A percentile compares a stretch with the other conserved stretches of the same genome.
Conservation (phyloP, 2,329 filamentous ascomycete species). For the Xylaria sp. region DNA sequence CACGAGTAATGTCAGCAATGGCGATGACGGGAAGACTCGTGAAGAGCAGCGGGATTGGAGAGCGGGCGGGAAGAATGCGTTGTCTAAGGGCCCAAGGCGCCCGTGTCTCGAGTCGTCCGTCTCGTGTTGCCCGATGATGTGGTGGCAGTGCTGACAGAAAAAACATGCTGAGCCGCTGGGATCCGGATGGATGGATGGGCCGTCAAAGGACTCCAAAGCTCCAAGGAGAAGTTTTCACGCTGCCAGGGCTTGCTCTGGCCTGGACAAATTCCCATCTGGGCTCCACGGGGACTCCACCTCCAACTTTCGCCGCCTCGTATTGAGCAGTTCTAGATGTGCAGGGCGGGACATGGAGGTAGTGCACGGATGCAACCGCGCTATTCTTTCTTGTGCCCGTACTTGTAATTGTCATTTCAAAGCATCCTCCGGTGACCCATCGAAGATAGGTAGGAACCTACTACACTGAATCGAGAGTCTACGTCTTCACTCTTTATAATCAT, state of each 20-base stretch:
- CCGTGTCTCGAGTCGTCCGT: slow-evolving; percentile 3
- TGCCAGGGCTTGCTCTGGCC: background rate
- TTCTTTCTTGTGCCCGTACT: too few species aligned
- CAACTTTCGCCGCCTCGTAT: slow-evolving; percentile 30
- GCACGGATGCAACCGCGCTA: slow-evolving; percentile 19
- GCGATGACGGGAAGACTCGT: background rate
- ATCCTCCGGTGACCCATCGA: too few species aligned
- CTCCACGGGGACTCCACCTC: slow-evolving; percentile 20
- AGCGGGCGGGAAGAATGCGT: slow-evolving; percentile 2
- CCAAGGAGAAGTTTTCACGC: too few species aligned
- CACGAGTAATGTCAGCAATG: background rate
- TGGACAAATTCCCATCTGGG: slow-evolving; percentile 20
- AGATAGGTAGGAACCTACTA: too few species aligned
- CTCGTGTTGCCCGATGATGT: slow-evolving; percentile 28
- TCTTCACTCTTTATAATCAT: too few species aligned
- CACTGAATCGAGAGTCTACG: too few species aligned
- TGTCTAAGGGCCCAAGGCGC: background rate
- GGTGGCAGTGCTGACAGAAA: slow-evolving; percentile 30
- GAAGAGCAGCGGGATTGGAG: background rate
- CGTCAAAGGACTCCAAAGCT: slow-evolving; percentile 3
- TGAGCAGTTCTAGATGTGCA: background rate
- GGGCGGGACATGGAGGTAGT: background rate
- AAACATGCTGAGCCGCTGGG: slow-evolving; percentile 2
- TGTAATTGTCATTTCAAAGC: too few species aligned
- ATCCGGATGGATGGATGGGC: slow-evolving; percentile 5